Conservation (phyloP, 1,284 basidiomycete genomes). For the Vanrija humicola region DNA sequence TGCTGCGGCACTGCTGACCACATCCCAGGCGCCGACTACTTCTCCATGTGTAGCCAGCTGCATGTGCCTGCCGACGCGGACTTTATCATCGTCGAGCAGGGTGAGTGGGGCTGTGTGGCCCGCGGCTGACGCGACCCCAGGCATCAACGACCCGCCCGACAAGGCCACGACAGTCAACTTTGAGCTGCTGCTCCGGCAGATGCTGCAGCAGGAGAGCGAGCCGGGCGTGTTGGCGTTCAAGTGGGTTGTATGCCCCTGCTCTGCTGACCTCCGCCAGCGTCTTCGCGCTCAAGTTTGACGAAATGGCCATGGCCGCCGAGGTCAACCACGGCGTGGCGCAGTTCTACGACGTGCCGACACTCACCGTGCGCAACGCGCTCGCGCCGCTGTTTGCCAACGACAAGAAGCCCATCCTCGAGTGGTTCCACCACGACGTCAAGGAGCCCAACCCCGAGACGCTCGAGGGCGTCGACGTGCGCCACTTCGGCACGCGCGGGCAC, state of each 20-base stretch:
- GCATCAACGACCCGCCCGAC: slow-evolving; percentile 31
- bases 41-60: slow-evolving; percentile 27
- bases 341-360: slow-evolving; percentile 41
- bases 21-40: slow-evolving; percentile 28
- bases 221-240: slow-evolving; percentile 6
- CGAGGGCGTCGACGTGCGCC: slow-evolving; percentile 33
- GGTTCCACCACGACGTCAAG: not conserved
- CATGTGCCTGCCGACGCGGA: slow-evolving; percentile 32
- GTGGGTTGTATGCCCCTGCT: slow-evolving; percentile 8
- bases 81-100: slow-evolving; percentile 29
- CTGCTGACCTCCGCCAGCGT: slow-evolving; percentile 19
- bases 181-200: slow-evolving; percentile 10
- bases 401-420: not conserved
- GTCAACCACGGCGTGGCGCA: slow-evolving; percentile 35
- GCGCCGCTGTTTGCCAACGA: slow-evolving; percentile 18
- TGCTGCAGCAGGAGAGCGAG: not conserved
- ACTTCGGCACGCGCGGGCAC: slow-evolving; percentile 22
- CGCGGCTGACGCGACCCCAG: not conserved
- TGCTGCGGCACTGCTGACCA: not conserved
- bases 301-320: slow-evolving; percentile 35
- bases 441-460: not conserved
- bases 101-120: slow-evolving; percentile 11
- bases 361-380: slow-evolving; percentile 35
- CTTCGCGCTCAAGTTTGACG: slow-evolving; percentile 37
- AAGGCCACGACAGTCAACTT: slow-evolving; percentile 4